Conservation (phyloP, 2,329 filamentous ascomycete species). For the Coniochaeta prunicola region DNA sequence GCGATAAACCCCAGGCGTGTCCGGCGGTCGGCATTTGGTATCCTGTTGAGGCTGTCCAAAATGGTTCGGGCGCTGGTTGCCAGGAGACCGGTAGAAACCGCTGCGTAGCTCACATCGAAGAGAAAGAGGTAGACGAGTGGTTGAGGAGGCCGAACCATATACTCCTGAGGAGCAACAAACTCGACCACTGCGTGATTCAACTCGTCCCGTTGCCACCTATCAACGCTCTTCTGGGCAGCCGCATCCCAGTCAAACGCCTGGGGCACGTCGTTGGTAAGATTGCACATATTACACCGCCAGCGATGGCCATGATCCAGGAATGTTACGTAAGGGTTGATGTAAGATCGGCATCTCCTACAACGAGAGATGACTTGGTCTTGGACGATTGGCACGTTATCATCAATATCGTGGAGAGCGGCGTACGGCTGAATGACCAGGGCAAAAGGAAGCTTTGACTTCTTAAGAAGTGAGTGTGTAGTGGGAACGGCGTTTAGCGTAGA, state of each 20-base stretch:
- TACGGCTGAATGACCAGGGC: constrained; percentile 96
- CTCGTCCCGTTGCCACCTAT: constrained; percentile 86
- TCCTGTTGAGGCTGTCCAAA: constrained; percentile 86
- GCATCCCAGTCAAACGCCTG: constrained; percentile 99
- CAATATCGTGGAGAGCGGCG: constrained; percentile 82
- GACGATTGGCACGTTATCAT: constrained; percentile 85
- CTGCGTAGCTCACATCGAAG: constrained; percentile 87
- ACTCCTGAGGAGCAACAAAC: constrained; percentile 96
- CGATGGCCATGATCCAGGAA: constrained; percentile 96
- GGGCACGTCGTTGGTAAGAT: constrained; percentile 96
- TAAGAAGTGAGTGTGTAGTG: constrained; percentile 84
- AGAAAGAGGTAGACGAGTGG: constrained; percentile 93
- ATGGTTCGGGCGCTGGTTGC: constrained; percentile 92
- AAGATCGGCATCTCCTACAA: constrained; percentile 90
- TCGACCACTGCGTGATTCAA: constrained; percentile 96
- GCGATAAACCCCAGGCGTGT: constrained; percentile 93
- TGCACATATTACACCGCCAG: constrained; percentile 99
- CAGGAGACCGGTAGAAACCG: constrained; percentile 82
- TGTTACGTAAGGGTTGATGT: constrained; percentile 95
- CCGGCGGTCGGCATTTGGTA: constrained; percentile 94
- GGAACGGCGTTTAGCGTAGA: constrained; percentile 93
- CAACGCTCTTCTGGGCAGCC: constrained; percentile 80
- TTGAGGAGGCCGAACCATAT: constrained; percentile 97
- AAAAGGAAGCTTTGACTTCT: constrained; percentile 94
- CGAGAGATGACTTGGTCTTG: constrained; percentile 96